Conservation (phyloP, 768 basidiomycete species). For the Omphalotus guepiniiformis region DNA sequence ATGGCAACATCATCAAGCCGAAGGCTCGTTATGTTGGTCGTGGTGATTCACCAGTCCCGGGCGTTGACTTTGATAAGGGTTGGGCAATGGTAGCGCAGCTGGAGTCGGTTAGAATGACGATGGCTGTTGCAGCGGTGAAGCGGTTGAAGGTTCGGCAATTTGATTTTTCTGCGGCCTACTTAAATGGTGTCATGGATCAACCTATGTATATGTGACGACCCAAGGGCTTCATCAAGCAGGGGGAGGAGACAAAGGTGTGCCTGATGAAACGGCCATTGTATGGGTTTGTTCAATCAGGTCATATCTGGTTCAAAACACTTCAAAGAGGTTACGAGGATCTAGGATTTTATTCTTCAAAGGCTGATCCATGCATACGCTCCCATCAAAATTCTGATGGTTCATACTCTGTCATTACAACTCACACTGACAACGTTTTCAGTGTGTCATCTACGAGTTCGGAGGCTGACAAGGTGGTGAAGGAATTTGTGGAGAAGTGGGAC, state of each 20-base stretch:
- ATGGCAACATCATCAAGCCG: constrained; percentile 19
- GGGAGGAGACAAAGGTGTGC: constrained; percentile 1
- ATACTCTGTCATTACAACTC: not conserved
- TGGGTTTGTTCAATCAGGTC: constrained; percentile 1
- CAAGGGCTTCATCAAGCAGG: constrained; percentile 11
- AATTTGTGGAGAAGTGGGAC: not conserved
- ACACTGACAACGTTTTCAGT: not conserved
- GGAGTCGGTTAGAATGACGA: constrained; percentile 6
- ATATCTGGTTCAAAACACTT: constrained; percentile 3
- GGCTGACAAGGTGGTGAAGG: not conserved
- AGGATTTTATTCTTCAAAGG: not conserved
- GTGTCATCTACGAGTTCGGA: not conserved
- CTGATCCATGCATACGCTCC: constrained; percentile 3
- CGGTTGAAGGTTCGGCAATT: constrained; percentile 7
- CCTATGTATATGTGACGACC: constrained; percentile 18
- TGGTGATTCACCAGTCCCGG: constrained; percentile 24
- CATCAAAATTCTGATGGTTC: not conserved
- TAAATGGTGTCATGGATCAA: constrained; percentile 14
- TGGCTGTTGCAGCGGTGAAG: constrained; percentile 11
- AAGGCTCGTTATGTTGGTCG: constrained; percentile 20
- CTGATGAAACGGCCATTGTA: not conserved
- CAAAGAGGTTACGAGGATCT: not conserved
- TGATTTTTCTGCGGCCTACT: constrained; percentile 15
- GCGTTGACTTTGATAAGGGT: constrained; percentile 19
- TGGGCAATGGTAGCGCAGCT: constrained; percentile 10